Percentiles rank a stretch among this genome's conserved stretches.
phyloP scores from a whole-genome alignment of 73 alveolate genomes.

The Symbiodinium pilosum region DNA sequence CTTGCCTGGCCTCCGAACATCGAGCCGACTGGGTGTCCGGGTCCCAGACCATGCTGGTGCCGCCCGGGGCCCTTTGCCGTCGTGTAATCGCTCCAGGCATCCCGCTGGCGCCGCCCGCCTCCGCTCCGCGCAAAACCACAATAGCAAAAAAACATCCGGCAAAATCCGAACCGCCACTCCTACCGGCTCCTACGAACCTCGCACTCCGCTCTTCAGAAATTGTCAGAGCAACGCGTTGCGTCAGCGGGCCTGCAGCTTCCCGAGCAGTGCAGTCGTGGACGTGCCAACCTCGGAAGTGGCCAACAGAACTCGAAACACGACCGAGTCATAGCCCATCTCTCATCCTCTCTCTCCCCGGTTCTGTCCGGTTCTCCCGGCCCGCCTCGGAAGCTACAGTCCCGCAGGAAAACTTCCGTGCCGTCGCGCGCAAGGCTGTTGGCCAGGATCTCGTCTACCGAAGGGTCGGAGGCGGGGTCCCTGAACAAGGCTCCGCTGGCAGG shows the following conservation, averaged over 20 bases:
- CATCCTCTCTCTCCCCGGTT: not conserved
- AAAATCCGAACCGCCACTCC: not conserved
- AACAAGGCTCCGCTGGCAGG: not conserved
- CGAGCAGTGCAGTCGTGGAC: conserved; percentile 4
- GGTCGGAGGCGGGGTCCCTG: conserved; percentile 21
- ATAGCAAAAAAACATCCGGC: not conserved
- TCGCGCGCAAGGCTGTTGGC: not conserved
- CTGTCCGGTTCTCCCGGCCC: not conserved
- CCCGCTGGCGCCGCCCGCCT: conserved; percentile 1
- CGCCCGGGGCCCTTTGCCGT: not conserved
- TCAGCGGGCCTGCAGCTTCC: conserved; percentile 8
- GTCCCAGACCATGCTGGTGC: not conserved
- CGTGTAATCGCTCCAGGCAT: conserved; percentile 2
- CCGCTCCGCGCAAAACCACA: not conserved
- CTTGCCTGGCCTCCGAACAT: conserved; percentile 21
- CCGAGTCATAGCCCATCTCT: not conserved
- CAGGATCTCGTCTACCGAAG: not conserved
- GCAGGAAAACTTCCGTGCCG: conserved; percentile 1
- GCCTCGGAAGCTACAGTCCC: conserved; percentile 12
- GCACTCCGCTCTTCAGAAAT: not conserved
- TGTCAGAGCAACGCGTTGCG: not conserved
- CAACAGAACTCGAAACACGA: not conserved
- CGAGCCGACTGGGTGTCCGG: not conserved
- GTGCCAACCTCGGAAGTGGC: conserved; percentile 1
- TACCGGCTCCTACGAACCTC: too few relatives aligned